Evolutionary conservation across 768 basidiomycete species (phyloP).

Genomic region (Cyclocybe cylindracea): DNA sequence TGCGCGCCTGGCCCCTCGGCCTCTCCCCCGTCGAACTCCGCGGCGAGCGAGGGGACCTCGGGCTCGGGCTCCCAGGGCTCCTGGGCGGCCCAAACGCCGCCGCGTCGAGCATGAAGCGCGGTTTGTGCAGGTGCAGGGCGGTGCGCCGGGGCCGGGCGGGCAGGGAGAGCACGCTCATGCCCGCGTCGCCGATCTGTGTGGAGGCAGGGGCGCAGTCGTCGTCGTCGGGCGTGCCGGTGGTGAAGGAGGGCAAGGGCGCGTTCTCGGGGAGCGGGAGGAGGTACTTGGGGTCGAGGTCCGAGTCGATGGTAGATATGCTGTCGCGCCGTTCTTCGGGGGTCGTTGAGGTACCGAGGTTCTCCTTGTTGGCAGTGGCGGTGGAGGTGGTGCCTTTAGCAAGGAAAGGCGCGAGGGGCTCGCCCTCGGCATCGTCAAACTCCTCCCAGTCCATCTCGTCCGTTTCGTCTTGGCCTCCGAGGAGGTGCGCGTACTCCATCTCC

Average conservation of each 20-base stretch:
- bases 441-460: slow-evolving; percentile 20
- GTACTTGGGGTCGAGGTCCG: slow-evolving; percentile 52
- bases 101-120: slow-evolving; percentile 36
- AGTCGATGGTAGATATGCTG: slow-evolving; percentile 52
- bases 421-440: slow-evolving; percentile 14
- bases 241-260: slow-evolving; percentile 17
- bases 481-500: slow-evolving; percentile 65
- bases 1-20: slow-evolving; percentile 25
- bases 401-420: slow-evolving; percentile 8
- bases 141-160: slow-evolving; percentile 35
- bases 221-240: slow-evolving; percentile 18
- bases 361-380: slow-evolving; percentile 7
- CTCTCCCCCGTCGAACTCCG: slow-evolving; percentile 1
- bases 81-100: slow-evolving; percentile 30
- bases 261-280: slow-evolving; percentile 38
- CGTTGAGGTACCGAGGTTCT: slow-evolving; percentile 10
- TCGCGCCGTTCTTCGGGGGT: slow-evolving; percentile 34
- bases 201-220: slow-evolving; percentile 31
- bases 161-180: slow-evolving; percentile 37
- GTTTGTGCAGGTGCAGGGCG: slow-evolving; percentile 34
- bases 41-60: neutral
- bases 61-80: slow-evolving; percentile 10
- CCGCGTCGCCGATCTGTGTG: slow-evolving; percentile 35
- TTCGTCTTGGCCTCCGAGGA: slow-evolving; percentile 38
- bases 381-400: neutral